Evolutionary conservation across 2,329 filamentous ascomycete species (phyloP).

Genomic region (Alternaria brassicicola): DNA sequence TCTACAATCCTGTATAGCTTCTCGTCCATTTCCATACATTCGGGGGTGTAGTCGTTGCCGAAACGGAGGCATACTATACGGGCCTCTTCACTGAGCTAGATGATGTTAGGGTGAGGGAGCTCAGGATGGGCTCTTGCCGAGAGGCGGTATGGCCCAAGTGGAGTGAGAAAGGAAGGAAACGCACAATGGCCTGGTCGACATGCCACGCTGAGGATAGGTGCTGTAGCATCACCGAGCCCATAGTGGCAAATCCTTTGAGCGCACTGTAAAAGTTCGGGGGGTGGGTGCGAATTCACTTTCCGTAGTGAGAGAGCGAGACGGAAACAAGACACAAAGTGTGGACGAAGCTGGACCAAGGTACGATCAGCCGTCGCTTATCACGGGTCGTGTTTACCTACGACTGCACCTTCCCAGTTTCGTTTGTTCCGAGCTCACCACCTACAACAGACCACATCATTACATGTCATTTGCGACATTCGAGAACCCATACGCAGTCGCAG

Average conservation of each 20-base stretch:
- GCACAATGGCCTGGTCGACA: conserved; percentile 85
- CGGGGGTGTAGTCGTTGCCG: conserved; percentile 78
- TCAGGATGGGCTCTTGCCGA: conserved; percentile 48
- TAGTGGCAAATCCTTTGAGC: conserved; percentile 29
- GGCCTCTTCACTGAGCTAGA: conserved; percentile 68
- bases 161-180: not conserved
- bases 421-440: not conserved
- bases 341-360: not conserved
- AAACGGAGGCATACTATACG: conserved; percentile 89
- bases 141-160: fast-evolving
- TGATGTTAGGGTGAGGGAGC: not conserved
- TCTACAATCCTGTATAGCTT: conserved; percentile 31
- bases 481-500: not conserved
- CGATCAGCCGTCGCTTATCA: not conserved
- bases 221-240: conserved; percentile 86
- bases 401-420: not conserved
- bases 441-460: not conserved
- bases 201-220: conserved; percentile 93
- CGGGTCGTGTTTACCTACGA: not conserved
- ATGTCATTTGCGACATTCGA: not conserved
- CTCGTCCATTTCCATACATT: conserved; percentile 55
- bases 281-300: not conserved
- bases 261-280: no score
- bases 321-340: not conserved
- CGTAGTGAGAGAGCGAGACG: not conserved